Evolutionary conservation across 805 yeast genomes (phyloP), one percentile per base, ranked within the genome.

Genomic region (Lipomyces sp.): DNA sequence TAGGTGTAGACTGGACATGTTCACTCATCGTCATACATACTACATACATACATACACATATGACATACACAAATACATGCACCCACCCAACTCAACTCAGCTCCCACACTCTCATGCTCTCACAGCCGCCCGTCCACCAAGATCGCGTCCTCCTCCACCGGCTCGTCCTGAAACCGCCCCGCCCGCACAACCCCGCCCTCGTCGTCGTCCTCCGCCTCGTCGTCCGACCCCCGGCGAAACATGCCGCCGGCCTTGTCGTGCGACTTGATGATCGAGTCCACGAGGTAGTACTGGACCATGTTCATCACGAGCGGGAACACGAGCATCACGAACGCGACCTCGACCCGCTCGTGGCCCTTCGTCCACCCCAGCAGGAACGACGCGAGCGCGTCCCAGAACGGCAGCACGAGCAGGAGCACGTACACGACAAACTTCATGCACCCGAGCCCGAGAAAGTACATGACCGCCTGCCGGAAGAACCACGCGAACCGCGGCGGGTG

Each of bases 281-380:
- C 75, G 53, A 81, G 70, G 26, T 79, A 69, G 59, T 81, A 74
- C 68, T 80, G 85, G 3, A 73, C 43, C 28, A 74, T 65, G 57
- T 72, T 72, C 76, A 72, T 72, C 59, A 71, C 56, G 23, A 70
- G 55, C 16, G 74, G 74, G 57, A 71, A 69, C 1, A 86, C 77
- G 64, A 93, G 79, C 82, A 91, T 84, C 23, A 93, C 96, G 54
- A 91, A 77, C 35, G 85, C 82, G 14, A 91, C 86, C 66, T 93
- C 96, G 34, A 88, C 74, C 55, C 84, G 81, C 2, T 95, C 93
- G 66, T 82, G 81, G 46, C 78, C 79, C 61, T 84, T 83, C 3
- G 93, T 79, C 93, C 96, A 86, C n/a, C 86, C 79, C 23, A 91
- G 71, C 31, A 89, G 68, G 72, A 86, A 80, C 51, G 82, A 82